These are phyloP conservation scores for Lentinus tigrinus DNA, from an alignment of 768 basidiomycete genomes.

Conservation along the genomic window DNA sequence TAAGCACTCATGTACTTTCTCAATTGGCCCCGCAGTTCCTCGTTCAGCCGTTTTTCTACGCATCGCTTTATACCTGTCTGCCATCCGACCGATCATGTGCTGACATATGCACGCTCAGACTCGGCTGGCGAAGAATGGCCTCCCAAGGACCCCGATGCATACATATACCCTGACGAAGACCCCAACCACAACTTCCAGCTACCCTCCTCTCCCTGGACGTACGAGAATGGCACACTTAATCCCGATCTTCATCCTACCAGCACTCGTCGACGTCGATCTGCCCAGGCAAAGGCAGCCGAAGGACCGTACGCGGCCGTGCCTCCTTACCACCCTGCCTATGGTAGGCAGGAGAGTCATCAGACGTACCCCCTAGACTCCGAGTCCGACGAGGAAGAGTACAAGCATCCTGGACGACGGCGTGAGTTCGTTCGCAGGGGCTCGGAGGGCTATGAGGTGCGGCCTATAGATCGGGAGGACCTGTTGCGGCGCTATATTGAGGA, in stretches of 20 bases:
- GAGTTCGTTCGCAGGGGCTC: conserved; percentile 63
- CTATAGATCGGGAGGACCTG: conserved; percentile 63
- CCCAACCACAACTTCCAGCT: conserved; percentile 43
- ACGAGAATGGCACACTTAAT: conserved; percentile 74
- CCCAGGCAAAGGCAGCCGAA: conserved; percentile 18
- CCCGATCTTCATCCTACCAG: conserved; percentile 71
- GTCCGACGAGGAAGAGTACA: conserved; percentile 27
- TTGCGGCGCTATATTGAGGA: conserved; percentile 54
- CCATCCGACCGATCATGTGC: background rate
- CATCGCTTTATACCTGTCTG: background rate
- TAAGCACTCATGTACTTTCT: conserved; percentile 15
- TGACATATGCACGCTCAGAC: conserved; percentile 29
- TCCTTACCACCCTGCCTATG: conserved; percentile 77
- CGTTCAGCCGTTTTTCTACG: background rate
- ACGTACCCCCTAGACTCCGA: conserved; percentile 18
- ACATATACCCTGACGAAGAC: conserved; percentile 23
- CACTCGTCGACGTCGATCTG: conserved; percentile 25
- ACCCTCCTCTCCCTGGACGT: conserved; percentile 80
- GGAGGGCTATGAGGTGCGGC: conserved; percentile 77
- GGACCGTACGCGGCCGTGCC: conserved; percentile 53
- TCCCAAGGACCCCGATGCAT: conserved; percentile 56
- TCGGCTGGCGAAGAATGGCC: conserved; percentile 59
- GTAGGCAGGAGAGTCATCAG: conserved; percentile 31
- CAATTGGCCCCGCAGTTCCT: background rate
- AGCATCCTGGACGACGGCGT: conserved; percentile 30